phyloP scores from a whole-genome alignment of 768 basidiomycete genomes.

The Amanita pallidorosea region DNA sequence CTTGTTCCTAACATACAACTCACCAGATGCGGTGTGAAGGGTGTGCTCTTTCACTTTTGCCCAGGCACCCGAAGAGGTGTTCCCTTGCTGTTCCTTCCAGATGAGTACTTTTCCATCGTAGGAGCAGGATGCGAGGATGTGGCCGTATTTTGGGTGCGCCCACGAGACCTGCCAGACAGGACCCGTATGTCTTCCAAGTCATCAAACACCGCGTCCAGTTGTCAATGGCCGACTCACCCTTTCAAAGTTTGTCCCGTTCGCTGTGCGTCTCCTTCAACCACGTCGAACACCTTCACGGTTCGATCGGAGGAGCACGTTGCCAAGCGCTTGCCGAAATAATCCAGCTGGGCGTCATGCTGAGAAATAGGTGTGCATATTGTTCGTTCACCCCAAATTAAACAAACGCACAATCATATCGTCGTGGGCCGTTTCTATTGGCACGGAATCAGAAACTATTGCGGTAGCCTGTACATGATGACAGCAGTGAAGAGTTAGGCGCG shows the following conservation, averaged over 20 bases:
- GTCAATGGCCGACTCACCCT: slow-evolving; percentile 39
- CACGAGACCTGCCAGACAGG: slow-evolving; percentile 98
- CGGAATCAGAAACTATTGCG: slow-evolving; percentile 51
- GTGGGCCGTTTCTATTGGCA: slow-evolving; percentile 90
- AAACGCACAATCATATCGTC: slow-evolving; percentile 94
- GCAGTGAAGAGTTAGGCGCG: neutral
- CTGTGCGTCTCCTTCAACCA: slow-evolving; percentile 79
- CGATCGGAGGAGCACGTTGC: slow-evolving; percentile 96
- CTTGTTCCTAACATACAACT: slow-evolving; percentile 12
- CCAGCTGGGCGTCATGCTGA: slow-evolving; percentile 97
- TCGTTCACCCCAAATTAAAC: neutral
- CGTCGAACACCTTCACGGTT: slow-evolving; percentile 91
- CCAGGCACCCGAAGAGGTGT: slow-evolving; percentile 54
- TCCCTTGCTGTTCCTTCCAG: slow-evolving; percentile 84
- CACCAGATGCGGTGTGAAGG: slow-evolving; percentile 88
- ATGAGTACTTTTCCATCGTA: slow-evolving; percentile 98
- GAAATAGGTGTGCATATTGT: neutral
- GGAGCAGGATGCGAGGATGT: slow-evolving; percentile 95
- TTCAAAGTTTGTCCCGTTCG: slow-evolving; percentile 67
- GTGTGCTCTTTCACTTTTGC: slow-evolving; percentile 93
- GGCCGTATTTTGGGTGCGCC: slow-evolving; percentile 97
- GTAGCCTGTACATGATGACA: slow-evolving; percentile 24
- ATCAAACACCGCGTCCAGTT: neutral
- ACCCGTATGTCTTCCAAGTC: slow-evolving; percentile 67
- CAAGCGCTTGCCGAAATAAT: slow-evolving; percentile 94